Conservation (phyloP, 2,329 filamentous ascomycete species). For the Decorospora gaudefroyi region DNA sequence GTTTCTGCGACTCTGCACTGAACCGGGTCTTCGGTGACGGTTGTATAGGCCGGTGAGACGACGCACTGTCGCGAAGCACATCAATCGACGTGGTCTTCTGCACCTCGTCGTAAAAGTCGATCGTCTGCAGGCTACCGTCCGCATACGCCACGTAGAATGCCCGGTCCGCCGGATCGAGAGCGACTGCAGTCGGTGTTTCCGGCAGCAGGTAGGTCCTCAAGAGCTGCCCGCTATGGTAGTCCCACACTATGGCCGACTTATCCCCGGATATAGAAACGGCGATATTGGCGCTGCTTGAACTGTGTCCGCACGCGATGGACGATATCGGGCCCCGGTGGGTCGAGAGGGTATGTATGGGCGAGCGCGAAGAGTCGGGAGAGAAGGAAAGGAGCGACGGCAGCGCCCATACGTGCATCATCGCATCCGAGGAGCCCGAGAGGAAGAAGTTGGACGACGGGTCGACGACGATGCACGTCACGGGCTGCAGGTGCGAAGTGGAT, state of each 20-base stretch:
- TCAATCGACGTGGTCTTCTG: constrained; percentile 47
- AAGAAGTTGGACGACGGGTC: constrained; percentile 73
- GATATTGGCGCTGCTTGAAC: constrained; percentile 74
- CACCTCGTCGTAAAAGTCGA: constrained; percentile 70
- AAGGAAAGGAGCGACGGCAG: constrained; percentile 73
- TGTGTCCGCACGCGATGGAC: constrained; percentile 64
- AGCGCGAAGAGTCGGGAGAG: constrained; percentile 56
- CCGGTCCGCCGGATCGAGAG: constrained; percentile 80
- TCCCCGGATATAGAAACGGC: constrained; percentile 84
- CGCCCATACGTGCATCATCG: constrained; percentile 91
- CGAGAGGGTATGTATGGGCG: constrained; percentile 77
- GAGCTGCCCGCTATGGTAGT: constrained; percentile 77
- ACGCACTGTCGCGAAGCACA: constrained; percentile 57
- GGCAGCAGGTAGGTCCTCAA: constrained; percentile 83
- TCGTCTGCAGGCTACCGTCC: constrained; percentile 76
- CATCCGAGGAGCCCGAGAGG: constrained; percentile 80
- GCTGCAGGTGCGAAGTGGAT: constrained; percentile 76
- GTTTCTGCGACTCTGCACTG: constrained; percentile 62
- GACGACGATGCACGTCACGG: constrained; percentile 74
- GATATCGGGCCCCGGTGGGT: constrained; percentile 77
- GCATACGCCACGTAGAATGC: constrained; percentile 81
- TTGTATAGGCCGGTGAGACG: constrained; percentile 59
- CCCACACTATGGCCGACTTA: constrained; percentile 90
- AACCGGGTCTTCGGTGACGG: constrained; percentile 50
- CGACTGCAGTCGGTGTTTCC: constrained; percentile 69